Percentiles rank a stretch among this genome's conserved stretches.
These are phyloP conservation scores for Phytophthora ramorum DNA, from an alignment of 352 stramenopile genomes.

Conservation along the genomic window DNA sequence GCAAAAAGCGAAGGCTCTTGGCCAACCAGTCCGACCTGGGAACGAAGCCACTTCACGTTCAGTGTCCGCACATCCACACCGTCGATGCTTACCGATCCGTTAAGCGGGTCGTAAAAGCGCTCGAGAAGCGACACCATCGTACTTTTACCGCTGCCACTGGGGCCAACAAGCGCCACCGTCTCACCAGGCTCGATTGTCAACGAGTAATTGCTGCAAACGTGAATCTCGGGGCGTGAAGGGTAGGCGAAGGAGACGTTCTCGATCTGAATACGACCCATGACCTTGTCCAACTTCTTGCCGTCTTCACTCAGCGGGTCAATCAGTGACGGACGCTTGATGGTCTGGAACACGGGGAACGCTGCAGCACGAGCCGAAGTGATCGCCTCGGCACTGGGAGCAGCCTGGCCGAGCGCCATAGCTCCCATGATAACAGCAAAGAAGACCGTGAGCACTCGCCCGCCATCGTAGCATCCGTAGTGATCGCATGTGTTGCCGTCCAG, in stretches of 20 bases:
- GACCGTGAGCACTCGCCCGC: conserved; percentile 70
- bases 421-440: conserved; percentile 80
- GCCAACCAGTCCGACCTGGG: conserved; percentile 68
- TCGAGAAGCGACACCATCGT: conserved; percentile 94
- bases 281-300: conserved; percentile 44
- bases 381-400: conserved; percentile 65
- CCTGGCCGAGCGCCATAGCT: conserved; percentile 76
- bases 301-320: conserved; percentile 59
- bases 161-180: conserved; percentile 72
- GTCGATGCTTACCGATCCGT: conserved; percentile 49
- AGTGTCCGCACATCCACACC: conserved; percentile 77
- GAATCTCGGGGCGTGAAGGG: conserved; percentile 60
- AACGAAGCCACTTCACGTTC: conserved; percentile 52
- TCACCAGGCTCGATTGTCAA: conserved; percentile 67
- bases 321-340: conserved; percentile 63
- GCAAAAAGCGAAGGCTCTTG: conserved; percentile 89
- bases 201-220: conserved; percentile 68
- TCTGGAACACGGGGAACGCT: conserved; percentile 70
- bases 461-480: conserved; percentile 59
- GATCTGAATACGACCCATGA: conserved; percentile 74
- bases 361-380: conserved; percentile 61
- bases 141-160: conserved; percentile 82
- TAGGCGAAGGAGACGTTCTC: conserved; percentile 85
- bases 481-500: conserved; percentile 49
- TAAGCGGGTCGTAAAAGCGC: conserved; percentile 93